Evolutionary conservation across 805 yeast genomes (phyloP), one percentile per base, ranked within the genome.

Genomic region (Nakazawaea holstii): DNA sequence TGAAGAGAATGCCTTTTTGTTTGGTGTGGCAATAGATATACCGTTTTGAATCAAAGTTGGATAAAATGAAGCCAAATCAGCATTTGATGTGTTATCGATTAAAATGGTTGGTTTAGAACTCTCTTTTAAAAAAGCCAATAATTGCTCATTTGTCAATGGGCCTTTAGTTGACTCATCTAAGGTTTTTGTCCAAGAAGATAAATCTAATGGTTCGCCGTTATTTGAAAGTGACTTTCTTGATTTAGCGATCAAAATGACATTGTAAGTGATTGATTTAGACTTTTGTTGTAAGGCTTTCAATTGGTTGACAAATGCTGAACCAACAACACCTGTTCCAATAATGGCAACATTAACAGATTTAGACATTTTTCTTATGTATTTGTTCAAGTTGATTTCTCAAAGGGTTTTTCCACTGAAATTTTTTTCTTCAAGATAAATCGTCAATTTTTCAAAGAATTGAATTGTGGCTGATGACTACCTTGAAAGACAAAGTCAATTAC

Each of bases 1-100:
- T 38, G 90, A 76, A 8, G 97, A 90, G 62, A 94, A 94, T 0
- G 95, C 99, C 75, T 94, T 94, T 69, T 94, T 94, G 76, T 94
- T 94, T 56, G 99, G 99, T 39, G 99, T 94, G 15, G 98, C 99
- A 58, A 94, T 80, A 39, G 97, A 89, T 54, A 94, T 82, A 35
- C 96, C 96, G 50, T 73, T 77, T 55, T 75, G 65, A 52, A 92
- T 72, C 59, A 94, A 82, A 35, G 72, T 65, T 39, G 96, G 87
- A 67, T 94, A 94, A 46, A 79, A 76, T 39, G 77, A 74, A 40
- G 98, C 96, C 55, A 92, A 69, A 6, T 76, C 62, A 53, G 79
- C 87, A 65, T 83, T 87, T 29, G 98, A 90, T 43, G 99, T 94
- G 77, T 94, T 94, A 69, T 94, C 99, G 37, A 94, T 86, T 50